Conservation (phyloP, 2,329 filamentous ascomycete species). For the Neocucurbitaria cava region DNA sequence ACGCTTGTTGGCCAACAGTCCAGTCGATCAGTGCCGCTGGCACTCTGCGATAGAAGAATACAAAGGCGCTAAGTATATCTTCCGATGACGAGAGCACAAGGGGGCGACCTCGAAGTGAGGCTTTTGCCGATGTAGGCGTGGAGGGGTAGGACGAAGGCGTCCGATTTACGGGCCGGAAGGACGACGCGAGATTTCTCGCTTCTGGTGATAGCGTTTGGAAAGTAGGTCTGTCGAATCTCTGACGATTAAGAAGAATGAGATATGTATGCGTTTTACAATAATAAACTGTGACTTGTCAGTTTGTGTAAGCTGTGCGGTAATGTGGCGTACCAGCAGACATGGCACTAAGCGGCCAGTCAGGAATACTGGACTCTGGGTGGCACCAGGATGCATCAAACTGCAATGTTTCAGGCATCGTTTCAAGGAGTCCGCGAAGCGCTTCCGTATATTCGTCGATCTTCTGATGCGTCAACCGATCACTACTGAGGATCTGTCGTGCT, state of each 20-base stretch:
- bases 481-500: slow-evolving; percentile 56
- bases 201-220: not conserved
- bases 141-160: slow-evolving; percentile 17
- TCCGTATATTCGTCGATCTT: slow-evolving; percentile 59
- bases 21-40: slow-evolving; percentile 56
- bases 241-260: slow-evolving; percentile 57
- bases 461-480: slow-evolving; percentile 50
- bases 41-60: slow-evolving; percentile 55
- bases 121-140: slow-evolving; percentile 20
- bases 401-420: slow-evolving; percentile 56
- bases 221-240: slow-evolving; percentile 42
- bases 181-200: slow-evolving; percentile 3
- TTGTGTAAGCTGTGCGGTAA: not conserved
- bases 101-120: slow-evolving; percentile 46
- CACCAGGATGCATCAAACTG: slow-evolving; percentile 58
- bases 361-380: slow-evolving; percentile 45
- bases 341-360: slow-evolving; percentile 56
- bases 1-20: slow-evolving; percentile 58
- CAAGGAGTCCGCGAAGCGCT: slow-evolving; percentile 50
- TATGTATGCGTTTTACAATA: slow-evolving; percentile 58
- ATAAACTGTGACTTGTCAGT: slow-evolving; percentile 43
- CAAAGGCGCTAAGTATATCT: slow-evolving; percentile 53
- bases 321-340: slow-evolving; percentile 53
- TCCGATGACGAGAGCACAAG: slow-evolving; percentile 53
- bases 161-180: slow-evolving; percentile 22